Evolutionary conservation across 306 rosid genomes (phyloP), one percentile per base, ranked within the genome.

Genomic region (Vigna mungo): DNA sequence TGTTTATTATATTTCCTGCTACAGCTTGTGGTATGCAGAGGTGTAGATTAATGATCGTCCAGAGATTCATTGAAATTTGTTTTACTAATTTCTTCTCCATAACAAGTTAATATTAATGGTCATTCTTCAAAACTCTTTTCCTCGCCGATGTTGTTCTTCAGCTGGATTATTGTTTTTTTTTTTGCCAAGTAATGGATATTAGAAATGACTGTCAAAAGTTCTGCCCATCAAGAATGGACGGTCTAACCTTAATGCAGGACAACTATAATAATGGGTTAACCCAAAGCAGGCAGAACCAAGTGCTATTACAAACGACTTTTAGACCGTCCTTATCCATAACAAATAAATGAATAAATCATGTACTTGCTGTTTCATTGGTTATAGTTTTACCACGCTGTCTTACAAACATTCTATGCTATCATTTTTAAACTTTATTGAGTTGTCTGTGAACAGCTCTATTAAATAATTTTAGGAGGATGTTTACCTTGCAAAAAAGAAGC

Each of bases 11-110:
- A 76, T 76, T 41, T 81, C 3, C 34, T 13, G 72, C 46, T 51
- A 7, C 73, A 46, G 20, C 17, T 30, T 64, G 44, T 56, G 79
- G 70, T 41, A 65, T 47, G 21, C 44, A 60, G 53, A 74, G 56
- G 63, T 75, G 51, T 27, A 75, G 39, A 68, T 30, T 68, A 80
- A 44, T 44, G 39, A 63, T 41, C 15, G 15, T 53, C 39, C 6
- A 46, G 46, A 63, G 54, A 74, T 58, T 55, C 56, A 23, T 21
- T 56, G n/a, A 56, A 80, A 56, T 79, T 36, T 59, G 52, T 47
- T 23, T 68, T 23, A 59, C 12, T 34, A 25, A 47, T 18, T 59
- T 59, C 52, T 39, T 65, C 15, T 46, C 54, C 53, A 46, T 49
- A 37, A 47, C 18, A 15, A 62, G 73, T 62, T 39, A 47, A 30